Conservation (phyloP, 2,329 filamentous ascomycete species). For the Exophiala aquamarina region DNA sequence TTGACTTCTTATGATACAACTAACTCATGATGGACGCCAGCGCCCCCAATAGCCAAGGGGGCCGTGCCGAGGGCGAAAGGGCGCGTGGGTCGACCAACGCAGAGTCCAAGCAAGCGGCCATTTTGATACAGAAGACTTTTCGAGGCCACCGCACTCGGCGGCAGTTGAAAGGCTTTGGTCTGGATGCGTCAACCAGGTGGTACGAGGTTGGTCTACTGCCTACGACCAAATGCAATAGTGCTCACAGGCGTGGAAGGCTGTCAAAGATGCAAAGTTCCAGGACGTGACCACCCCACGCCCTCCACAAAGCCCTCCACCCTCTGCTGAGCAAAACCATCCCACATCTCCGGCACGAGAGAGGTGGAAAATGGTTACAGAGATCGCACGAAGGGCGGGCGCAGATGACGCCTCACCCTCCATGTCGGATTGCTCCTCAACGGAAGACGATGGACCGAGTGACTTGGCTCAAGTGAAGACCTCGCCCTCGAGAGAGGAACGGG, state of each 20-base stretch:
- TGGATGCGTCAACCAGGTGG: conserved; percentile 72
- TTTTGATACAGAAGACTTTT: conserved; percentile 59
- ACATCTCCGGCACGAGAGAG: conserved; percentile 59
- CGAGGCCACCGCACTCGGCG: conserved; percentile 73
- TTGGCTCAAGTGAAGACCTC: conserved; percentile 30
- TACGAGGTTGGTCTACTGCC: conserved; percentile 56
- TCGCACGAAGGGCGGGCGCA: conserved; percentile 70
- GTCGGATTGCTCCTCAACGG: conserved; percentile 30
- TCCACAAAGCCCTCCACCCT: conserved; percentile 22
- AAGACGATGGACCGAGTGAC: conserved; percentile 43
- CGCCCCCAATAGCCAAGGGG: too few relatives aligned
- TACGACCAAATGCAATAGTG: background rate
- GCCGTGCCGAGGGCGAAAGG: too few relatives aligned
- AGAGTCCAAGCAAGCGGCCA: conserved; percentile 20
- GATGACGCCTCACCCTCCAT: conserved; percentile 53
- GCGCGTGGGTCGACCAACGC: too few relatives aligned
- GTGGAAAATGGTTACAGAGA: conserved; percentile 72
- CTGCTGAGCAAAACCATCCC: conserved; percentile 12
- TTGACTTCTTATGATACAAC: too few relatives aligned
- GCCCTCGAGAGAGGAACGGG: conserved; percentile 24
- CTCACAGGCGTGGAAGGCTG: conserved; percentile 36
- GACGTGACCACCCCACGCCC: conserved; percentile 48
- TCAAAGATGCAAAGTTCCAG: conserved; percentile 59
- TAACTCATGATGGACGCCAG: too few relatives aligned
- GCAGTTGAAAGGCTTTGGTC: conserved; percentile 66